phyloP scores from a whole-genome alignment of 176 grass and related monocot species.

The Cenchrus purpureus region DNA sequence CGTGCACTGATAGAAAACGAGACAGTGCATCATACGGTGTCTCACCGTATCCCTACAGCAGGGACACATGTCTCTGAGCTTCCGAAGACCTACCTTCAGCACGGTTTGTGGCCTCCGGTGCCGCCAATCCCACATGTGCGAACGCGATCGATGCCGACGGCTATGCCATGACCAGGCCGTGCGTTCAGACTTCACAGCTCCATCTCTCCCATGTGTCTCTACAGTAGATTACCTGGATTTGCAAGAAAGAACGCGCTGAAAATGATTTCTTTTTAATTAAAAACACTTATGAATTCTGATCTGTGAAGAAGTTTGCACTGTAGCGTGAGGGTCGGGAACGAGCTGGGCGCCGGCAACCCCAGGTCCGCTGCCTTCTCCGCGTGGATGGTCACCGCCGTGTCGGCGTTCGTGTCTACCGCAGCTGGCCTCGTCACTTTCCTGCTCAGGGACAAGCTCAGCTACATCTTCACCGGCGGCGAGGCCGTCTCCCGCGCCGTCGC shows the following conservation, averaged over 20 bases:
- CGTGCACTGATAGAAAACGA: not conserved
- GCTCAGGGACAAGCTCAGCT: conserved; percentile 79
- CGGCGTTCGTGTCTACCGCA: conserved; percentile 51
- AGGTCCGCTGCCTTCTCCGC: conserved; percentile 75
- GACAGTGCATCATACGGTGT: not conserved
- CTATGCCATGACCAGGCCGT: not conserved
- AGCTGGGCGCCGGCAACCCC: conserved; percentile 82
- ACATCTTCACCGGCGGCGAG: conserved; percentile 78
- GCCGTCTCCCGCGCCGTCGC: conserved; percentile 64
- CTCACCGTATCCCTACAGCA: conserved; percentile 4
- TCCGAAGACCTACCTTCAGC: not conserved
- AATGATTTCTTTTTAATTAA: not conserved
- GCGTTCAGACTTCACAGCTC: not conserved
- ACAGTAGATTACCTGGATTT: not conserved
- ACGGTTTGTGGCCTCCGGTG: not conserved
- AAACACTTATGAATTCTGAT: not conserved
- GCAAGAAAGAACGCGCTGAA: conserved; percentile 1
- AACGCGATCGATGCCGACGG: not conserved
- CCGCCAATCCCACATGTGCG: not conserved
- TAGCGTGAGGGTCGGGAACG: conserved; percentile 85
- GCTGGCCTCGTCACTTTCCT: conserved; percentile 48
- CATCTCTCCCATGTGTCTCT: not conserved
- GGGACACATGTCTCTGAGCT: not conserved
- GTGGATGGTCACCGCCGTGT: conserved; percentile 61
- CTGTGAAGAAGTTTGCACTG: conserved; percentile 4